phyloP scores from a whole-genome alignment of 2,329 filamentous ascomycete genomes.

The Sphaerulina musiva region DNA sequence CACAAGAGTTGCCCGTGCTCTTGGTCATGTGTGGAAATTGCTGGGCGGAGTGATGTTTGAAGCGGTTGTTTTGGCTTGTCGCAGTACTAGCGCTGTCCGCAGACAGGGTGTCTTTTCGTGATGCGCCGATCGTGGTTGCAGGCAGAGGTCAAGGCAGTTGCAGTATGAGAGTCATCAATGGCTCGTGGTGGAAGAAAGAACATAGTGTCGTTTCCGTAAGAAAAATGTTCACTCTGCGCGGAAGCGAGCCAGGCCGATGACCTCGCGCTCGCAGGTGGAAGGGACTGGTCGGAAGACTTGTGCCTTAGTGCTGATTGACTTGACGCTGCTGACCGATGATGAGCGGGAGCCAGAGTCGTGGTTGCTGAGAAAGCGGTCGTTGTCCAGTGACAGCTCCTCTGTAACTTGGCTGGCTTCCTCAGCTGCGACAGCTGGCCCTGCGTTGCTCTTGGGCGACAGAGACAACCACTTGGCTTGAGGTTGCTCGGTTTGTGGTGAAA shows the following conservation, averaged over 20 bases:
- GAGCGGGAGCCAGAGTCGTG: slow-evolving; percentile 2
- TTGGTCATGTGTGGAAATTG: background rate
- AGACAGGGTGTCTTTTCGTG: background rate
- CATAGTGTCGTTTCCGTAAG: background rate
- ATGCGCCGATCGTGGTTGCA: background rate
- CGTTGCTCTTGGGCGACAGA: background rate
- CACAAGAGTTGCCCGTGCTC: slow-evolving; percentile 11
- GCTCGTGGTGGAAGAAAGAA: background rate
- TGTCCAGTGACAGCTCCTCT: slow-evolving; percentile 7
- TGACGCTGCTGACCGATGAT: slow-evolving; percentile 6
- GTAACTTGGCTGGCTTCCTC: background rate
- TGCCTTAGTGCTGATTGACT: slow-evolving; percentile 2
- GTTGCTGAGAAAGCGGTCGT: slow-evolving; percentile 12
- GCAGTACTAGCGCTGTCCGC: background rate
- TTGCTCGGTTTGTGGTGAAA: slow-evolving; percentile 11
- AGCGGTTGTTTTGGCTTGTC: background rate
- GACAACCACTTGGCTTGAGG: slow-evolving; percentile 9
- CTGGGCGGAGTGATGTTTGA: slow-evolving; percentile 6
- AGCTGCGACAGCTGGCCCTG: slow-evolving; percentile 6
- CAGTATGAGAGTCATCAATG: background rate
- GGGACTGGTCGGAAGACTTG: slow-evolving; percentile 1
- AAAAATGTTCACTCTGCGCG: slow-evolving; percentile 7
- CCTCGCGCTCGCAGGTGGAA: slow-evolving; percentile 9
- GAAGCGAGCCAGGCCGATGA: slow-evolving; percentile 12
- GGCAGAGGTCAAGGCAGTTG: background rate